These are phyloP conservation scores for Ramaria rubella DNA, from an alignment of 768 basidiomycete genomes.

Conservation along the genomic window DNA sequence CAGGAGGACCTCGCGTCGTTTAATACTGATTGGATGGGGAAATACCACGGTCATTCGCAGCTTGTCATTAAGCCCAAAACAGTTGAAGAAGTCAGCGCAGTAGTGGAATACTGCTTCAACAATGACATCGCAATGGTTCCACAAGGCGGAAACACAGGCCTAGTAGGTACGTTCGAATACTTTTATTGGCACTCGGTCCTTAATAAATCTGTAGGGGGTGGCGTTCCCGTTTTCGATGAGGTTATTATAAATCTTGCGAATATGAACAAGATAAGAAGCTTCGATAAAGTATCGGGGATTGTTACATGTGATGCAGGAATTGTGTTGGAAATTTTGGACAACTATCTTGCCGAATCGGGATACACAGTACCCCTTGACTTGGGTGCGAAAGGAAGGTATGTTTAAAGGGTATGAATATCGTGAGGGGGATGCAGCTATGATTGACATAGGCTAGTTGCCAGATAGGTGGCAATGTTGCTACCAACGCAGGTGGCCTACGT, in stretches of 20 bases:
- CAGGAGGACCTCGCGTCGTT: slow-evolving; percentile 65
- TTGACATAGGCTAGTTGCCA: slow-evolving; percentile 60
- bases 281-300: slow-evolving; percentile 82
- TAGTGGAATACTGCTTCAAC: slow-evolving; percentile 81
- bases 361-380: slow-evolving; percentile 97
- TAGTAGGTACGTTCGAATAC: slow-evolving; percentile 54
- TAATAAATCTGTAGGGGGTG: slow-evolving; percentile 36
- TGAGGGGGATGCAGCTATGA: neutral
- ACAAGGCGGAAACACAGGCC: slow-evolving; percentile 96
- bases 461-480: slow-evolving; percentile 94
- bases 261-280: slow-evolving; percentile 75
- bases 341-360: slow-evolving; percentile 78
- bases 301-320: slow-evolving; percentile 93
- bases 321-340: slow-evolving; percentile 81
- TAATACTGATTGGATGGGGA: slow-evolving; percentile 96
- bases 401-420: slow-evolving; percentile 6
- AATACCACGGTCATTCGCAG: slow-evolving; percentile 78
- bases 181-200: neutral
- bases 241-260: slow-evolving; percentile 78
- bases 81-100: slow-evolving; percentile 79
- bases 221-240: slow-evolving; percentile 84
- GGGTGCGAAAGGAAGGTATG: slow-evolving; percentile 90
- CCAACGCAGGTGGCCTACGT: slow-evolving; percentile 96
- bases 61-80: slow-evolving; percentile 87
- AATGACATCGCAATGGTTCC: slow-evolving; percentile 86